These are phyloP conservation scores for Penicillium psychrosexuale DNA, from an alignment of 2,329 filamentous ascomycete genomes.

Conservation along the genomic window DNA sequence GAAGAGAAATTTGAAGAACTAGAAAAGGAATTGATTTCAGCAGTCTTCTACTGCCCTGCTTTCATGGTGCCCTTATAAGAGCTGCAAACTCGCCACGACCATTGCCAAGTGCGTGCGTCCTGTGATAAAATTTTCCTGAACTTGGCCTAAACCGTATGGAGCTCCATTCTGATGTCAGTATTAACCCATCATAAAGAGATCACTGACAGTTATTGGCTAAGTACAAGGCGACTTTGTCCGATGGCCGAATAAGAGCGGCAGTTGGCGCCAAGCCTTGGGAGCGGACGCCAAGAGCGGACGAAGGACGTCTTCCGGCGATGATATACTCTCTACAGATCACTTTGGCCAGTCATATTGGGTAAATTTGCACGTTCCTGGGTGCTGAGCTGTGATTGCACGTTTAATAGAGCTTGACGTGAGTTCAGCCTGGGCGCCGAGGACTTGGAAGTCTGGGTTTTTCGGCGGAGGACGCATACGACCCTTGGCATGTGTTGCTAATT, in stretches of 20 bases:
- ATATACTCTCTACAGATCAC: not conserved
- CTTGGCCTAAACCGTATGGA: not conserved
- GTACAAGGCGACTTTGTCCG: not conserved
- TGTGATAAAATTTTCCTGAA: not conserved
- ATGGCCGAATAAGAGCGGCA: not conserved
- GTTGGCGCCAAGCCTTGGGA: slow-evolving; percentile 5
- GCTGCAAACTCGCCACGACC: not conserved
- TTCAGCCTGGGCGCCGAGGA: slow-evolving; percentile 2
- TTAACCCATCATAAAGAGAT: slow-evolving; percentile 1
- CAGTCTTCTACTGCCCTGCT: not conserved
- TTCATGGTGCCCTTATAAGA: slow-evolving; percentile 2
- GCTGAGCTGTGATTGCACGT: slow-evolving; percentile 3
- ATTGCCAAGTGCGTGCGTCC: slow-evolving; percentile 10
- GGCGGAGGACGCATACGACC: slow-evolving; percentile 1
- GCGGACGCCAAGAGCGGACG: slow-evolving; percentile 13
- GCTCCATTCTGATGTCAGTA: not conserved
- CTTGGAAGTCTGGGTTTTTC: slow-evolving; percentile 6
- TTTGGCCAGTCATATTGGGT: not conserved
- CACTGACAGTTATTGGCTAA: slow-evolving; percentile 5
- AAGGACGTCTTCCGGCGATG: not conserved
- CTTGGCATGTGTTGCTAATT: slow-evolving; percentile 1
- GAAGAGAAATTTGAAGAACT: not conserved
- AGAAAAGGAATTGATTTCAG: not conserved
- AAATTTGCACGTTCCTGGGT: slow-evolving; percentile 1
- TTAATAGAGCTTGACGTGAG: slow-evolving; percentile 1